Evolutionary conservation across 2,329 filamentous ascomycete genomes (phyloP), one percentile per base, ranked within the genome.

Genomic region (Aspergillus clavatus): DNA sequence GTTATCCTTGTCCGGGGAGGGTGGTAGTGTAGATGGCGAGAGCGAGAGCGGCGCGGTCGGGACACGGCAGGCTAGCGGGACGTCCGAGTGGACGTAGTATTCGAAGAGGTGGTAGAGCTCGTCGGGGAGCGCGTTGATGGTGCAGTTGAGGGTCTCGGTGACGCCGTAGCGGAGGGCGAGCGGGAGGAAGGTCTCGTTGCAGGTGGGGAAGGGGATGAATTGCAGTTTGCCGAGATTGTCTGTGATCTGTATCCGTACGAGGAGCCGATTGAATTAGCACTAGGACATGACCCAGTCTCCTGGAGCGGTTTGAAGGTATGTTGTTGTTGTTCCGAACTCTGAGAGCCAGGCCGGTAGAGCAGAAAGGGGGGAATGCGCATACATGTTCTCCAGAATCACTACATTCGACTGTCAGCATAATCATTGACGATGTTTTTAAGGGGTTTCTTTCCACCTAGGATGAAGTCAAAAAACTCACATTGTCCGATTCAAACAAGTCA

Each of bases 31-130:
- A 12, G 54, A 45, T 22, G 50, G 59, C 45, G 70, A 62, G 1
- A 49, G 59, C 45, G 70, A 62, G 1, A 81, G 70, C 0, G 91
- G 91, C 6, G 85, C 83, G 0, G 88, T 81, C 22, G 91, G 89
- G 11, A 97, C 81, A 42, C 93, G 90, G 70, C 93, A 98, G 43
- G 89, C 83, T 40, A 97, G 77, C 7, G 93, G 93, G 14, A 89
- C 90, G 70, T 98, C 93, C 73, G 86, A 89, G 77, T 97, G 93
- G 67, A 97, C 84, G 77, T 97, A 97, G 78, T 96, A 97, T 72
- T 97, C 64, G 33, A 78, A 53, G 19, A 79, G 59, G 55, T 81
- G 79, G 53, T 80, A 74, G 27, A 76, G 68, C 2, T 76, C 67
- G 48, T 80, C 79, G 23, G 76, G 70, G 7, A 78, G 72, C 23